Evolutionary conservation across 345 rosid genomes (phyloP), one percentile per base, ranked within the genome.

Genomic region (Ailanthus altissimus): DNA sequence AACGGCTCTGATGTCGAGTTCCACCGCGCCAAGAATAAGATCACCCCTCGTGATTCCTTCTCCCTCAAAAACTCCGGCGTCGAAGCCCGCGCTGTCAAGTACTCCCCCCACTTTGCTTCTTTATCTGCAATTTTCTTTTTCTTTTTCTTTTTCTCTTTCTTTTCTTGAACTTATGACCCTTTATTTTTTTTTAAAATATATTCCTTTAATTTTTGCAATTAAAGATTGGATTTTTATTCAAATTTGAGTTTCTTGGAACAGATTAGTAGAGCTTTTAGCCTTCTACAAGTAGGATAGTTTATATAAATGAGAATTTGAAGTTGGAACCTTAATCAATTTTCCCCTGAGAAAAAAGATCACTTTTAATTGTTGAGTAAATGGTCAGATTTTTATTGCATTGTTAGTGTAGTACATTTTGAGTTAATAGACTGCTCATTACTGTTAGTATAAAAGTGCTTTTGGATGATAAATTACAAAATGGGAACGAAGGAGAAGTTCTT

Each of bases 11-110:
- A 89, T 46, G 83, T 79, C 46, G 88, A 89, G 18, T 96, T 87
- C 80, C 97, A 89, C 72, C 97, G 98, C 61, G 94, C 98, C 79
- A 93, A 87, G 81, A 86, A 85, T 79, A 92, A 74, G 72, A 81
- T 89, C 59, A 74, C 86, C 42, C 76, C 89, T 0, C 84, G 66
- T 58, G 83, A 90, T 67, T 73, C 91, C 63, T 93, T 88, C 86
- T 83, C 96, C 20, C 68, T 77, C 70, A 89, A 85, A 67, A 96
- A 96, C 79, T 87, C 95, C 79, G 97, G 98, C 81, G 98, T 93
- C 25, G 95, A 91, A 0, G 77, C 90, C 77, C 98, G 99, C 45
- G 86, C 90, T 40, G 83, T 26, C 65, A 96, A 89, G 99, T 93
- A 83, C 42, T 70, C 28, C 45, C 68, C 10, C 40, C 56, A 25